Evolutionary conservation across 331 rosid species (phyloP), one percentile per base, ranked within the genome.

Genomic region (Prunus yedoensis): DNA sequence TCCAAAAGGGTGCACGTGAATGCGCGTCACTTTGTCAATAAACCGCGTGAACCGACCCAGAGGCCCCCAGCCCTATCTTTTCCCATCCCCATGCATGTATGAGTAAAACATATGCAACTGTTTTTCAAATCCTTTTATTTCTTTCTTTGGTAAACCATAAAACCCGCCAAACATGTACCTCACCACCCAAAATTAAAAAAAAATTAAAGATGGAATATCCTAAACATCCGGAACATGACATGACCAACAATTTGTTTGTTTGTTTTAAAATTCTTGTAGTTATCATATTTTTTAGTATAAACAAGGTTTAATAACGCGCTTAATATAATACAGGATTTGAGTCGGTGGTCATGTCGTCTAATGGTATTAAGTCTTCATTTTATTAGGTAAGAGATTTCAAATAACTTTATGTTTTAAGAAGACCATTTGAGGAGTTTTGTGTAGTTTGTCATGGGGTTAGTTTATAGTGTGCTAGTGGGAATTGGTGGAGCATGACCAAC

Each of bases 1-100:
- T 57, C 76, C 56, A 43, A 65, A 66, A 59, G n/a, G 65, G 15
- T 45, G 38, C 86, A 83, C 86, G 86, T 75, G 86, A 83, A 74
- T 75, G 52, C 86, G 86, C 83, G 86, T 83, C 80, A 15, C 45
- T 27, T 69, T 83, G 80, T 83, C 86, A 78, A 65, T 21, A 78
- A 74, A 78, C 75, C 86, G 86, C 86, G 86, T 82, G 77, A 81
- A 74, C 61, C 52, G 73, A 23, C 79, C 49, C 47, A 20, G 27
- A 18, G 58, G 5, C n/a, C 23, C 58, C 23, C 58, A 7, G 21
- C n/a, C 38, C 41, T 3, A 15, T 4, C 38, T 20, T 38, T 28
- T 8, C 20, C 66, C 66, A 25, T 20, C 28, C 66, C 28, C 23
- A 8, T 53, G 21, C 43, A 32, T 72, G 14, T 12, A 54, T 4